Percentiles rank a stretch among this genome's conserved stretches.
Conservation (phyloP, 208 protist genomes). For the Dictyostelium gargantuum region DNA sequence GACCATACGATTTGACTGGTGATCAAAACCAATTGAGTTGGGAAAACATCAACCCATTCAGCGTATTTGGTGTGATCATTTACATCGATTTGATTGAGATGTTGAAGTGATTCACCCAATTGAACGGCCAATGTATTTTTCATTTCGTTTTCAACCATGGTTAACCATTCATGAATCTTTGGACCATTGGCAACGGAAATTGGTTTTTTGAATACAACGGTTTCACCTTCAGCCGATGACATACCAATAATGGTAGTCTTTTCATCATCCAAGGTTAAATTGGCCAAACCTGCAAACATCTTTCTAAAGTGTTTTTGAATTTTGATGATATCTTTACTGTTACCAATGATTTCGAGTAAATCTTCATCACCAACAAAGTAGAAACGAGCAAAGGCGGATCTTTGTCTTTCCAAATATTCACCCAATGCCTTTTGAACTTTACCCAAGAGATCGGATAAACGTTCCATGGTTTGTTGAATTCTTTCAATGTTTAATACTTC, state of each 20-base stretch:
- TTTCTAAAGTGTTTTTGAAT: slow-evolving; percentile 98
- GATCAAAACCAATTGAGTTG: slow-evolving; percentile 93
- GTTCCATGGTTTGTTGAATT: slow-evolving; percentile 91
- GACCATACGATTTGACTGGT: slow-evolving; percentile 94
- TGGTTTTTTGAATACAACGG: slow-evolving; percentile 86
- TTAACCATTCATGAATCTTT: slow-evolving; percentile 95
- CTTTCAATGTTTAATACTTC: slow-evolving; percentile 90
- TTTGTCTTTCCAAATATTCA: slow-evolving; percentile 97
- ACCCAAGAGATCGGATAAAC: slow-evolving; percentile 90
- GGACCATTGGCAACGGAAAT: slow-evolving; percentile 84
- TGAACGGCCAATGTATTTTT: slow-evolving; percentile 83
- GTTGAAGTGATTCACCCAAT: slow-evolving; percentile 19
- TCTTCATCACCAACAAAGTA: slow-evolving; percentile 99
- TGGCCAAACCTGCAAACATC: slow-evolving; percentile 99
- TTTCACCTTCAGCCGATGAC: slow-evolving; percentile 92
- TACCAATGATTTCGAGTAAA: slow-evolving; percentile 99
- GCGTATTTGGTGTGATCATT: slow-evolving; percentile 58
- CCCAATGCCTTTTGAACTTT: slow-evolving; percentile 97
- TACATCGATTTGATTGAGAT: not conserved
- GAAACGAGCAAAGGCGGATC: slow-evolving; percentile 97
- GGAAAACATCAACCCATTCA: slow-evolving; percentile 91
- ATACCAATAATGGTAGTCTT: slow-evolving; percentile 89
- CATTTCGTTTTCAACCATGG: slow-evolving; percentile 92
- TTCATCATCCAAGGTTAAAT: slow-evolving; percentile 85
- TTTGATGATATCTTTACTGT: slow-evolving; percentile 92